These are phyloP conservation scores for Plectranthus barbatus DNA, from an alignment of 257 asterid genomes.

Conservation along the genomic window DNA sequence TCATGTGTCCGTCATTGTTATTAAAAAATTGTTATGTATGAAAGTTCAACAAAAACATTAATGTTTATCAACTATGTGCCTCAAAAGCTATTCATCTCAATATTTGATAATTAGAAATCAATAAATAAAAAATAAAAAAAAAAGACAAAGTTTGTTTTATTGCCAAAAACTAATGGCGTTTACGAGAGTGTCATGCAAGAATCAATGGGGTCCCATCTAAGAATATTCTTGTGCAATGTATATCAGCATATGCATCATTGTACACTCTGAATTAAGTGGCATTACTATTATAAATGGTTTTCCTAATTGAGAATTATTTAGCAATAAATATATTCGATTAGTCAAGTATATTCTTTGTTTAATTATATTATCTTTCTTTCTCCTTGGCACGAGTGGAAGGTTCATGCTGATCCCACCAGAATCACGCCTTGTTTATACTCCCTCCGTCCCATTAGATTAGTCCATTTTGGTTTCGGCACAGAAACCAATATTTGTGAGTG, in stretches of 20 bases:
- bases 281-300: too few species aligned
- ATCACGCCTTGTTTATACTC: constrained; percentile 16
- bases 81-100: too few species aligned
- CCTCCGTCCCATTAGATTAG: too few species aligned
- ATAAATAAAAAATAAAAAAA: background rate
- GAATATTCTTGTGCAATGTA: constrained; percentile 23
- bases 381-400: too few species aligned
- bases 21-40: too few species aligned
- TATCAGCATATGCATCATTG: background rate
- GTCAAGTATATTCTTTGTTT: constrained; percentile 15
- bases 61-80: too few species aligned
- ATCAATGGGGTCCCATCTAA: constrained; percentile 8
- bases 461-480: too few species aligned
- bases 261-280: background rate
- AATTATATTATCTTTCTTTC: constrained; percentile 15
- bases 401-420: constrained; percentile 15
- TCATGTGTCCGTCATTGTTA: too few species aligned
- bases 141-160: constrained; percentile 20
- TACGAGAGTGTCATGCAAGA: background rate
- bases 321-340: constrained; percentile 4
- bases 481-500: too few species aligned
- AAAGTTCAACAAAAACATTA: too few species aligned
- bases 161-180: constrained; percentile 2
- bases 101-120: background rate
- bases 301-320: too few species aligned